These are phyloP conservation scores for Mycena polygramma DNA, from an alignment of 768 basidiomycete genomes.

Conservation along the genomic window DNA sequence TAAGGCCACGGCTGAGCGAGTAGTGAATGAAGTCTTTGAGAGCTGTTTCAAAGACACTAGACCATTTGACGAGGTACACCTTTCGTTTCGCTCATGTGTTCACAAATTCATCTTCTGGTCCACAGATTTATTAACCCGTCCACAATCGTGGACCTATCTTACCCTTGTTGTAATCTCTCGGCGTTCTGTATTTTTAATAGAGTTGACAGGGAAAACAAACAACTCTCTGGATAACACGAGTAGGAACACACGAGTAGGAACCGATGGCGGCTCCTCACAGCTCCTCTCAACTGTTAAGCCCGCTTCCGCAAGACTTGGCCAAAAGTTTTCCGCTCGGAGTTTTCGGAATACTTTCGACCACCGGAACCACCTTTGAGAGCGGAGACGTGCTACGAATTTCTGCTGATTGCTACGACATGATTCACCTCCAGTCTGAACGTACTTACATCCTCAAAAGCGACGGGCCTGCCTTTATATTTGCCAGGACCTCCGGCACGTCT, in stretches of 20 bases:
- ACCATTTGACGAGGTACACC: slow-evolving; percentile 93
- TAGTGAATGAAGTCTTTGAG: slow-evolving; percentile 97
- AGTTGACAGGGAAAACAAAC: background rate
- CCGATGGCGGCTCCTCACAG: slow-evolving; percentile 9
- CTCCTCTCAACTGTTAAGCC: slow-evolving; percentile 33
- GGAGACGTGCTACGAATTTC: slow-evolving; percentile 48
- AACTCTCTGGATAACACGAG: slow-evolving; percentile 9
- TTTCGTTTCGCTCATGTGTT: background rate
- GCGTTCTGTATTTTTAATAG: slow-evolving; percentile 20
- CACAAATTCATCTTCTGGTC: background rate
- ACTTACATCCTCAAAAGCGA: slow-evolving; percentile 50
- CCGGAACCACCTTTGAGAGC: slow-evolving; percentile 55
- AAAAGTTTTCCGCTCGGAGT: slow-evolving; percentile 61
- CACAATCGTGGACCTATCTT: background rate
- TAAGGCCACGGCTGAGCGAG: slow-evolving; percentile 82
- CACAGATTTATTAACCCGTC: slow-evolving; percentile 34
- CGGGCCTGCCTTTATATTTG: slow-evolving; percentile 45
- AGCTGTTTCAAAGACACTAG: slow-evolving; percentile 96
- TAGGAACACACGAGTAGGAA: background rate
- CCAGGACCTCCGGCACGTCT: too few species aligned
- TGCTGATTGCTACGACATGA: background rate
- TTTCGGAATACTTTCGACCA: slow-evolving; percentile 59
- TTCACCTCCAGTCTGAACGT: slow-evolving; percentile 50
- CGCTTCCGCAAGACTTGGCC: slow-evolving; percentile 48
- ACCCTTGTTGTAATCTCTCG: slow-evolving; percentile 11